Percentiles rank a stretch among this genome's conserved stretches.
phyloP scores from a whole-genome alignment of 331 rosid species.

The Ulmus americana region DNA sequence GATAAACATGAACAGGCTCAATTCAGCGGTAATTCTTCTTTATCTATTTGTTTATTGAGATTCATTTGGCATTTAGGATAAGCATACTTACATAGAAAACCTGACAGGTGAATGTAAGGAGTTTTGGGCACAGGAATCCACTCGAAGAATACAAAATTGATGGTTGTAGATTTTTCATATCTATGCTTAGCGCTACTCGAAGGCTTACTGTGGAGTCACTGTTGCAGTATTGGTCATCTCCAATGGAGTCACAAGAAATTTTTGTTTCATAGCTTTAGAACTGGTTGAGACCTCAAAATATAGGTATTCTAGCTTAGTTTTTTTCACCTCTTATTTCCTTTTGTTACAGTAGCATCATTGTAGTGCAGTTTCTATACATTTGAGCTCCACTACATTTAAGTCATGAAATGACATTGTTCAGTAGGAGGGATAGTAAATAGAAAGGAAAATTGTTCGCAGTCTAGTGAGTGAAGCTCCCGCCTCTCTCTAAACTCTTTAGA shows the following conservation, averaged over 20 bases:
- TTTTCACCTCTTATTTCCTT: background rate
- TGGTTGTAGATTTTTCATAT: constrained; percentile 92
- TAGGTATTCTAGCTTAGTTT: constrained; percentile 31
- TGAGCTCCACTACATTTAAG: too few species aligned
- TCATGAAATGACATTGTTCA: too few species aligned
- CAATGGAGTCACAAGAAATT: constrained; percentile 72
- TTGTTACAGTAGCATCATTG: too few species aligned
- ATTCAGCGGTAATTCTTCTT: constrained; percentile 61
- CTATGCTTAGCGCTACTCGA: constrained; percentile 93
- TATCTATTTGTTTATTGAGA: constrained; percentile 10
- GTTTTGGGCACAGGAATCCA: constrained; percentile 97
- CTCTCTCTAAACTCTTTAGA: too few species aligned
- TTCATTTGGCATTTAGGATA: constrained; percentile 19
- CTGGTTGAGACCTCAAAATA: background rate
- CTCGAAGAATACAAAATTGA: constrained; percentile 96
- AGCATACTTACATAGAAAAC: constrained; percentile 30
- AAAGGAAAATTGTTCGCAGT: too few species aligned
- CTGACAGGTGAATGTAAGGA: constrained; percentile 83
- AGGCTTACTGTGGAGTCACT: constrained; percentile 86
- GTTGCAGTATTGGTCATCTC: constrained; percentile 84
- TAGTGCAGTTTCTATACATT: too few species aligned
- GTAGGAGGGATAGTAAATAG: too few species aligned
- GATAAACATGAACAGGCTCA: constrained; percentile 89
- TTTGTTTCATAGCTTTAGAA: constrained; percentile 24
- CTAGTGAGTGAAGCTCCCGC: too few species aligned